A percentile compares a stretch with the other conserved stretches of the same genome.
phyloP scores from a whole-genome alignment of 2,329 filamentous ascomycete genomes.

The Sporothrix mexicana region DNA sequence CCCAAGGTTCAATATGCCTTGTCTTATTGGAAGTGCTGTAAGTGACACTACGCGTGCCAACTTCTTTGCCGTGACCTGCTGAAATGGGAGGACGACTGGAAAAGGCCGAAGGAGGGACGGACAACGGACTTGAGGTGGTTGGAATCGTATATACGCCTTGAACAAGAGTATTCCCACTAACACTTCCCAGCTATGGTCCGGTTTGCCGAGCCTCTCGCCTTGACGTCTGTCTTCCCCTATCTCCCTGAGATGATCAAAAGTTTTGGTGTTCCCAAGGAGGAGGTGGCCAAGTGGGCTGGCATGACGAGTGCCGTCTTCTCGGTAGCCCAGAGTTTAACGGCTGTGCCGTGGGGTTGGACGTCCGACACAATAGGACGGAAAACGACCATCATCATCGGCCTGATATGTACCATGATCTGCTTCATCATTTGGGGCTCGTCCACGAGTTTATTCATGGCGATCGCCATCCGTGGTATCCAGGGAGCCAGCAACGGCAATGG shows the following conservation, averaged over 20 bases:
- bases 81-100: neutral
- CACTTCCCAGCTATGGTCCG: constrained; percentile 69
- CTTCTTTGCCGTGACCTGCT: constrained; percentile 2
- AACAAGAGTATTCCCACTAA: neutral
- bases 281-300: constrained; percentile 82
- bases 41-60: constrained; percentile 25
- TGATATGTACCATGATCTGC: constrained; percentile 79
- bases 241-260: constrained; percentile 83
- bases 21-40: constrained; percentile 18
- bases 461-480: constrained; percentile 76
- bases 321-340: constrained; percentile 71
- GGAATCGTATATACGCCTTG: too few relatives aligned
- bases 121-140: neutral
- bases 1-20: neutral
- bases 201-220: constrained; percentile 75
- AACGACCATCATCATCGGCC: constrained; percentile 74
- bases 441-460: constrained; percentile 77
- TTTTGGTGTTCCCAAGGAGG: constrained; percentile 72
- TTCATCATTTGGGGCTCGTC: constrained; percentile 86
- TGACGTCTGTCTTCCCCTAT: constrained; percentile 74
- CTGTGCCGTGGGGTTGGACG: constrained; percentile 75
- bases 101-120: neutral
- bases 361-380: constrained; percentile 85
- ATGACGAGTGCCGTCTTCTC: constrained; percentile 75
- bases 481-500: constrained; percentile 87